Percentiles rank a stretch among this genome's conserved stretches.
phyloP scores from a whole-genome alignment of 129 eudicot species.

The Helichrysum umbraculigerum region DNA sequence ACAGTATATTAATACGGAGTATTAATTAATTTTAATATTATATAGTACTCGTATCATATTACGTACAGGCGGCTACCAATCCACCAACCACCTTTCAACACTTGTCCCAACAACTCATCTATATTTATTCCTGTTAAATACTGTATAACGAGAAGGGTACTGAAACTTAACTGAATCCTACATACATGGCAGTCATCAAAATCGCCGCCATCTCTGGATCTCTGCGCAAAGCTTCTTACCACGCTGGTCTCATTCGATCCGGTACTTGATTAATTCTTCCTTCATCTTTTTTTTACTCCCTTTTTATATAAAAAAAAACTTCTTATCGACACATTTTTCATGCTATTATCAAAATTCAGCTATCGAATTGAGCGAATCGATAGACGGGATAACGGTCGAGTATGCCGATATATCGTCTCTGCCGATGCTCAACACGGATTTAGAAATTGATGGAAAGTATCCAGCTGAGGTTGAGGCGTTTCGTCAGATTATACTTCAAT shows the following conservation, averaged over 20 bases:
- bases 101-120: too few species aligned
- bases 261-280: slow-evolving; percentile 5
- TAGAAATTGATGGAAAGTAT: slow-evolving; percentile 53
- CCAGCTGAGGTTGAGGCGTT: slow-evolving; percentile 70
- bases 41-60: too few species aligned
- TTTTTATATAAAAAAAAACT: background rate
- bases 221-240: slow-evolving; percentile 59
- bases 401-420: slow-evolving; percentile 60
- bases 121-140: too few species aligned
- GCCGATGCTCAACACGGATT: slow-evolving; percentile 86
- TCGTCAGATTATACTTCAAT: slow-evolving; percentile 55
- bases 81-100: too few species aligned
- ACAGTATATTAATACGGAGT: too few species aligned
- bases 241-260: slow-evolving; percentile 57
- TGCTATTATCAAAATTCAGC: slow-evolving; percentile 7
- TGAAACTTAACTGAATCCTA: slow-evolving; percentile 9
- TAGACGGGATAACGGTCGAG: slow-evolving; percentile 55
- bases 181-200: slow-evolving; percentile 37
- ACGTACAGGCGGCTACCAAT: too few species aligned
- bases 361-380: slow-evolving; percentile 41
- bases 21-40: too few species aligned
- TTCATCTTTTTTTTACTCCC: background rate
- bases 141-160: background rate
- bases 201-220: slow-evolving; percentile 68
- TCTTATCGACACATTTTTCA: background rate